Base-by-base conservation (phyloP, 768 basidiomycete genomes). In the Guyanaporus albipodus region DNA sequence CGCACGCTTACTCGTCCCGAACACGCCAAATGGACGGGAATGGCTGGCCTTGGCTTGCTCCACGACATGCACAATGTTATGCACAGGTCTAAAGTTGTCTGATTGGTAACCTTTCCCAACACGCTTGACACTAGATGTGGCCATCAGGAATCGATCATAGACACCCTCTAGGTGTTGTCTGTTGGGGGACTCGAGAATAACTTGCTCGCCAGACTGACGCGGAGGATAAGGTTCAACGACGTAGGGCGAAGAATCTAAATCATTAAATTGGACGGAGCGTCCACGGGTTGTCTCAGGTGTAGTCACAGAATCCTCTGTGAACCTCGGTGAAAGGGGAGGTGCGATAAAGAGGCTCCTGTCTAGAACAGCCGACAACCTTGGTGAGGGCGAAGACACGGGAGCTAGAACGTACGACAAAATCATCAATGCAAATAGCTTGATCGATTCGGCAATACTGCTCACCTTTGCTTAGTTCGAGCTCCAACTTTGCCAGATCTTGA, bases 81-180 rank as follows among this genome's bases (percentile, higher is more conserved):
- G 63, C 32, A 74, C 58, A 4, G 79, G 73, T 19, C 70, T 75
- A 42, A 67, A 44, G 52, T 77, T 78, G 42, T 87, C 79, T 2
- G 86, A 89, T 64, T 91, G 85, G 56, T 91, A 90, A 7, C 89
- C 88, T 57, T 79, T 82, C 4, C 89, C 89, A 8, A 85, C 68
- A 23, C 87, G 85, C 59, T 83, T 89, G 32, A 91, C 87, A 22
- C 85, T 84, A 2, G 82, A 78, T 1, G 85, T 87, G 10, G 87
- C 83, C 84, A 89, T 86, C 23, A 91, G 71, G 70, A 90, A 84
- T 33, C 84, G 79, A 54, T 91, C 89, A 50, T 91, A 91, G 15
- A 85, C 83, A 45, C 79, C 79, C 68, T 90, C 87, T 22, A 86
- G 58, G 37, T 76, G 78, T 33, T 75, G 80, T 48, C 70, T 77